These are phyloP conservation scores for Gossypium stocksii DNA, from an alignment of 345 rosid genomes.

Conservation along the genomic window DNA sequence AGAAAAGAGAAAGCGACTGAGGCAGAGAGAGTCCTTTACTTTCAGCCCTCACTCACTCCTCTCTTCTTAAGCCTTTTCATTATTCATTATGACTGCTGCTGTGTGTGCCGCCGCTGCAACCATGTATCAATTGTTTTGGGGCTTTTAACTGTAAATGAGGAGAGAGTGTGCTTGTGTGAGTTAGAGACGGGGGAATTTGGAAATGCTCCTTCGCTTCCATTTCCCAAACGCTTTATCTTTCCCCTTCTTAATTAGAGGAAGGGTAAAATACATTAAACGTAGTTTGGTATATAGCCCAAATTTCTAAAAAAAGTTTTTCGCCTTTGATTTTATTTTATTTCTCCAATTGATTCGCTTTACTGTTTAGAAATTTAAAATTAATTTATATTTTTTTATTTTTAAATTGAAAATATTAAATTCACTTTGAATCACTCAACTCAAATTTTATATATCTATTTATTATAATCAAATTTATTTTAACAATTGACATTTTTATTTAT, in stretches of 20 bases:
- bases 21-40: neutral
- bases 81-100: neutral
- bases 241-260: neutral
- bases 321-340: too few species aligned
- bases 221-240: neutral
- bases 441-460: too few species aligned
- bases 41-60: neutral
- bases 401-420: too few species aligned
- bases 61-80: neutral
- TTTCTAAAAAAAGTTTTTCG: too few species aligned
- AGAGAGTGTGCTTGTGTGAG: neutral
- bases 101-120: neutral
- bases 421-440: too few species aligned
- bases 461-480: too few species aligned
- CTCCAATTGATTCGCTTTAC: too few species aligned
- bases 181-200: neutral
- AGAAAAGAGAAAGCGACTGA: conserved; percentile 5
- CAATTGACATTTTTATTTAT: too few species aligned
- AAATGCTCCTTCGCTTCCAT: neutral
- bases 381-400: too few species aligned
- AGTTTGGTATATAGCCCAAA: too few species aligned
- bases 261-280: too few species aligned
- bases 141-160: neutral
- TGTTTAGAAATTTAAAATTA: too few species aligned
- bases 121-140: neutral